Base-by-base conservation (phyloP, 331 rosid genomes). In the Pyracantha coccinea region DNA sequence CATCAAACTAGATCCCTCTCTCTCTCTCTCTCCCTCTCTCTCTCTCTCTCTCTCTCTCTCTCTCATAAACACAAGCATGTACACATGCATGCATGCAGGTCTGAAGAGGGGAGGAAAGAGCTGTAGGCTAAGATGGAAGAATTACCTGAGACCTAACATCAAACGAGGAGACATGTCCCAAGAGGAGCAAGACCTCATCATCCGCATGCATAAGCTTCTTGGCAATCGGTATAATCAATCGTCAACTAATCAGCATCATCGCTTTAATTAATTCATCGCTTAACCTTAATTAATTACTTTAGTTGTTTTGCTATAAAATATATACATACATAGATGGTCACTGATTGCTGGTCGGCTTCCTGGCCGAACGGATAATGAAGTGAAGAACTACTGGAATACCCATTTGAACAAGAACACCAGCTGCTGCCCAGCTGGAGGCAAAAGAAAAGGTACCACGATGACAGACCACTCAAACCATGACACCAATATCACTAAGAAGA, bases 311-410 rank as follows among this genome's bases (percentile, higher is more conserved):
- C 21, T 52, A 52, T 19, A 52, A 52, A 52, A 52, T 50, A 25
- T 60, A 27, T 28, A 62, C 44, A 25, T 25, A 7, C 59, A 70
- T 52, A 89, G 93, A 75, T 89, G 93, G 93, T 87, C 93, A 21
- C 69, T 89, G 77, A 89, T 89, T 44, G 93, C 93, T 2, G 93
- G 93, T 13, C 86, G 93, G 72, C 86, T 89, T 66, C 93, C 91
- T 53, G 93, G 91, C n/a, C 81, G 91, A 71, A 87, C 93, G 1
- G 93, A 89, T 32, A 89, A 89, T 35, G 93, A 89, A 73, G 89
- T 89, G 66, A 89, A 89, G 83, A 89, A 87, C 83, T 87, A 83
- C 83, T 89, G 93, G 93, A 89, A 89, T 87, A 87, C 91, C 83
- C 89, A 83, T 89, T 83, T 87, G 88, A 87, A 87, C 87, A 87